phyloP scores from a whole-genome alignment of 352 stramenopile species.

The Pythium dissotocum region DNA sequence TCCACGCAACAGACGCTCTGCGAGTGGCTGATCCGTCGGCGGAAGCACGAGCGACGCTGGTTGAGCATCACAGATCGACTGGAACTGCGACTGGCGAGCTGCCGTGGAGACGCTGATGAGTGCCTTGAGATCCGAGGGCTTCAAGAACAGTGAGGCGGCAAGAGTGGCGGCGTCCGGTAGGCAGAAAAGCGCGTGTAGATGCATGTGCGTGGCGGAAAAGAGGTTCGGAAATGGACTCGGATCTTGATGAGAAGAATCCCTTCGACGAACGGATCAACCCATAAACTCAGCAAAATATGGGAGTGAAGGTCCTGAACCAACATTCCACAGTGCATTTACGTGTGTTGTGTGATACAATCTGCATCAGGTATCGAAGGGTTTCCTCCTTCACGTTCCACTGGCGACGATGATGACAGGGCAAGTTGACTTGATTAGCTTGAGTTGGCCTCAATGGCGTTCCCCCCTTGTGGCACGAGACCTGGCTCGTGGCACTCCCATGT shows the following conservation, averaged over 20 bases:
- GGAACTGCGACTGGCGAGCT: not conserved
- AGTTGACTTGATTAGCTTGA: no score
- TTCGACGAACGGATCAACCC: no score
- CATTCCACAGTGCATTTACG: no score
- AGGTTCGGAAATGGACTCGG: no score
- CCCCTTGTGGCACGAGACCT: not conserved
- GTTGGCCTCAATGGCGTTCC: not conserved
- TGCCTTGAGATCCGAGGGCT: not conserved
- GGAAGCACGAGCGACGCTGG: not conserved
- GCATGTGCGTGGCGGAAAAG: not conserved
- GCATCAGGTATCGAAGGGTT: no score
- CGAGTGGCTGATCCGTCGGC: not conserved
- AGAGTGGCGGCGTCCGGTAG: not conserved
- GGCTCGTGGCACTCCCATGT: constrained; percentile 24
- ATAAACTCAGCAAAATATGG: no score
- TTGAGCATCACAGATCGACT: not conserved
- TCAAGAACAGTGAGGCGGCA: not conserved
- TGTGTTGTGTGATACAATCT: no score
- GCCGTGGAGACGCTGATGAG: not conserved
- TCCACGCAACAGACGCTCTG: not conserved
- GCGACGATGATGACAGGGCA: no score
- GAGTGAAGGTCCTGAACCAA: no score
- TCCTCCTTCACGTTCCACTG: no score
- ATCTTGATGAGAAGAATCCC: no score
- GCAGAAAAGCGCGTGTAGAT: not conserved